Percentiles rank a stretch among this genome's conserved stretches.
phyloP scores from a whole-genome alignment of 164 flowering plant species.

The Chimonanthus praecox region DNA sequence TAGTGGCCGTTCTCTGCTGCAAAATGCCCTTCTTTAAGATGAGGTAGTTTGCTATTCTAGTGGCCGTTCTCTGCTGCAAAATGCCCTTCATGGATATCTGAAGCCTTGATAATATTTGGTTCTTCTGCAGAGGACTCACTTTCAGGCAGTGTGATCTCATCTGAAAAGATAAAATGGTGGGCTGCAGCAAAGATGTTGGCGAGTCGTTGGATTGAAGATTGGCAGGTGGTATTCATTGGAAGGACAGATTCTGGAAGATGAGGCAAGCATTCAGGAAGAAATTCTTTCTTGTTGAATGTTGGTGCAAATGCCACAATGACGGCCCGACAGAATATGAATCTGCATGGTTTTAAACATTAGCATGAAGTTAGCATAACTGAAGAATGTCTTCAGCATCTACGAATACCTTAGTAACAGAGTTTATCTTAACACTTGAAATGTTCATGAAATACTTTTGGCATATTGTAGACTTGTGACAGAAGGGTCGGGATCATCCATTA shows the following conservation, averaged over 20 bases:
- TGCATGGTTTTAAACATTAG: conserved; percentile 23
- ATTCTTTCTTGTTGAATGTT: conserved; percentile 52
- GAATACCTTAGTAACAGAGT: no score
- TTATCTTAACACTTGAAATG: no score
- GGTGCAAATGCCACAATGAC: conserved; percentile 50
- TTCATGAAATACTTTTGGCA: no score
- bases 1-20: no score
- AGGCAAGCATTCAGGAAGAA: conserved; percentile 68
- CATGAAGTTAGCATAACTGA: not conserved
- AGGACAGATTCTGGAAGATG: conserved; percentile 54
- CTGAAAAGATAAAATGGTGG: conserved; percentile 41
- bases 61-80: conserved; percentile 8
- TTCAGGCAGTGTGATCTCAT: conserved; percentile 28
- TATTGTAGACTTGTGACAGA: no score
- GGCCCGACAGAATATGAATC: conserved; percentile 78
- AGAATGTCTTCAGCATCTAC: no score
- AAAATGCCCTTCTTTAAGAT: no score
- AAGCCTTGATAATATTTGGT: not conserved
- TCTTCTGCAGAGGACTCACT: conserved; percentile 3
- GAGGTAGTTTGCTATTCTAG: not conserved
- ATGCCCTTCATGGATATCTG: conserved; percentile 4
- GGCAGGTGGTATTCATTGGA: conserved; percentile 37
- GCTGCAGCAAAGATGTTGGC: conserved; percentile 51
- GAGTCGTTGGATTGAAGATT: conserved; percentile 36
- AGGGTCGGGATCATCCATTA: no score